These are phyloP conservation scores for Clarireedia paspali DNA, from an alignment of 2,329 filamentous ascomycete species.

Conservation along the genomic window DNA sequence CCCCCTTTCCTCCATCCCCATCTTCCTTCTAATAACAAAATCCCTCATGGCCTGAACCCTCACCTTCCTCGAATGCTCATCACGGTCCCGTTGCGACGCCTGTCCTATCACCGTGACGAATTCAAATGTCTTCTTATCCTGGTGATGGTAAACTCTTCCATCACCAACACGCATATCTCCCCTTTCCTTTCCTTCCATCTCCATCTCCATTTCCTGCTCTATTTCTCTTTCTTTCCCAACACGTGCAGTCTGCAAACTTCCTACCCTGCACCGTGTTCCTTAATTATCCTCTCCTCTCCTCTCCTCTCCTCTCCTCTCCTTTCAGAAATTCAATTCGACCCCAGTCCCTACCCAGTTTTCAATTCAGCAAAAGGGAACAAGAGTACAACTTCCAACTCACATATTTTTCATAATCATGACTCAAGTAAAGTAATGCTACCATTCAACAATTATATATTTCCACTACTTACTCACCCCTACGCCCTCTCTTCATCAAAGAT, in stretches of 20 bases:
- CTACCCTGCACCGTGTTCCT: too few relatives aligned
- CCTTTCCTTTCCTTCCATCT: neutral
- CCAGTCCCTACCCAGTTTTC: neutral
- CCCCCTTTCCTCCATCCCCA: neutral
- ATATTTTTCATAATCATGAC: too few relatives aligned
- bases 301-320: neutral
- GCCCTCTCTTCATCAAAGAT: too few relatives aligned
- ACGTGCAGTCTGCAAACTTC: neutral
- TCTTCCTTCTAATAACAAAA: too few relatives aligned
- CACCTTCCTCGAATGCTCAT: neutral
- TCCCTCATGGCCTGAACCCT: neutral
- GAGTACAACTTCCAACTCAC: too few relatives aligned
- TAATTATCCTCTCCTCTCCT: neutral
- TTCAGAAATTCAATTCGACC: too few relatives aligned
- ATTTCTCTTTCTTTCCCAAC: neutral
- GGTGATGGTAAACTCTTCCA: neutral
- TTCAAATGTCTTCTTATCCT: neutral
- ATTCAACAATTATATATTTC: too few relatives aligned
- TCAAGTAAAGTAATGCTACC: too few relatives aligned
- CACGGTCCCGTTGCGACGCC: neutral
- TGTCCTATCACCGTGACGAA: neutral
- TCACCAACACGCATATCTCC: neutral
- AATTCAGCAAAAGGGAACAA: neutral
- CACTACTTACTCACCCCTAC: too few relatives aligned
- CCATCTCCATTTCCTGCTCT: too few relatives aligned